phyloP scores from a whole-genome alignment of 768 basidiomycete genomes.

The Russula compacta region DNA sequence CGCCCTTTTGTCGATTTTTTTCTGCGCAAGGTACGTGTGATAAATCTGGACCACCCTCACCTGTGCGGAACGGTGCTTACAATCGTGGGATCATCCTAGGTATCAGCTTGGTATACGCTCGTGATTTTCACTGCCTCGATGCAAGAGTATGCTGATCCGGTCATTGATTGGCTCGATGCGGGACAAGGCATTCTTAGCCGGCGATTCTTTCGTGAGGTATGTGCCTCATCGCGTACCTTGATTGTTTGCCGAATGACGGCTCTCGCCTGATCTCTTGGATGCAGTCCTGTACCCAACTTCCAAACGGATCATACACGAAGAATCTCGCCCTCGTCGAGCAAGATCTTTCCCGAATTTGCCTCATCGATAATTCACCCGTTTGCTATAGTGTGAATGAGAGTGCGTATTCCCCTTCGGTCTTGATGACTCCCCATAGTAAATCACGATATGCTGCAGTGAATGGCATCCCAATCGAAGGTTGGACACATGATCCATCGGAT shows the following conservation, averaged over 20 bases:
- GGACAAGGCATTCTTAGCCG: slow-evolving; percentile 84
- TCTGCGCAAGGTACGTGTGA: slow-evolving; percentile 60
- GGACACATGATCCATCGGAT: slow-evolving; percentile 96
- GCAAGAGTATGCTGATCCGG: slow-evolving; percentile 99
- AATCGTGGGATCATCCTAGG: slow-evolving; percentile 40
- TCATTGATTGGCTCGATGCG: slow-evolving; percentile 98
- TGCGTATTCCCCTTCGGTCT: slow-evolving; percentile 29
- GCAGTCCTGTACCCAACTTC: slow-evolving; percentile 86
- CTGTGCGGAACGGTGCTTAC: background rate
- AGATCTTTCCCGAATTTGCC: slow-evolving; percentile 87
- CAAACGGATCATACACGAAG: slow-evolving; percentile 92
- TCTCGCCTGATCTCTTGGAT: background rate
- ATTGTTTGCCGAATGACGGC: background rate
- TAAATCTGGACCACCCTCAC: too few relatives aligned
- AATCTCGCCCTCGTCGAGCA: slow-evolving; percentile 80
- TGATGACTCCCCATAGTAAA: background rate
- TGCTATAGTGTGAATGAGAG: slow-evolving; percentile 91
- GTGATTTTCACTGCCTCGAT: slow-evolving; percentile 99
- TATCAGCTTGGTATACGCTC: slow-evolving; percentile 96
- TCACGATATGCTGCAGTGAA: slow-evolving; percentile 53
- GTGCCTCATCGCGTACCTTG: background rate
- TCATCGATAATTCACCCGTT: slow-evolving; percentile 93
- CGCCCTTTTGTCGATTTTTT: slow-evolving; percentile 96
- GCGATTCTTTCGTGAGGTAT: slow-evolving; percentile 84
- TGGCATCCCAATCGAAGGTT: slow-evolving; percentile 97